Evolutionary conservation across 179 eudicot genomes (phyloP).

Genomic region (Pouteria campechiana): DNA sequence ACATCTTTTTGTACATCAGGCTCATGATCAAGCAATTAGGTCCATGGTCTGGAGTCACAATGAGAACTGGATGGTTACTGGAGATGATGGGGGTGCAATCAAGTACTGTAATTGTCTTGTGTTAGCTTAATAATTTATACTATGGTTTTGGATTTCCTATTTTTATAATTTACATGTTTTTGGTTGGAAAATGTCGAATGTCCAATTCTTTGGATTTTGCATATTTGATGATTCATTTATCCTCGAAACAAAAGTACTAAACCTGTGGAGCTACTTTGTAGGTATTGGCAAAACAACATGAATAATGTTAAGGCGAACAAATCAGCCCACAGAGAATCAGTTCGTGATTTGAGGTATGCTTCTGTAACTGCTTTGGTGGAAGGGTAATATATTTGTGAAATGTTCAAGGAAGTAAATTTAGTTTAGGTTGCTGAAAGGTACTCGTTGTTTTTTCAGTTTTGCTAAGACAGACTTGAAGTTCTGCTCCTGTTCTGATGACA

Average conservation of each 20-base stretch:
- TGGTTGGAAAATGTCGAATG: too few species aligned
- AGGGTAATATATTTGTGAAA: too few species aligned
- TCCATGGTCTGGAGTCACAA: conserved; percentile 99
- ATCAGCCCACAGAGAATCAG: conserved; percentile 90
- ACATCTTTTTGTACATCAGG: conserved; percentile 32
- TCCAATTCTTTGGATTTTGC: not conserved
- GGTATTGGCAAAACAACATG: conserved; percentile 99
- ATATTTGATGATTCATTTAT: conserved; percentile 4
- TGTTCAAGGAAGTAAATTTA: too few species aligned
- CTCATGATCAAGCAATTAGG: conserved; percentile 96
- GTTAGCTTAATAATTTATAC: too few species aligned
- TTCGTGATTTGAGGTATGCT: conserved; percentile 86
- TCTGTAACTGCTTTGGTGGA: too few species aligned
- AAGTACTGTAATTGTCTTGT: conserved; percentile 28
- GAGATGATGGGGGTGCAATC: conserved; percentile 93
- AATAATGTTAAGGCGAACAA: conserved; percentile 92
- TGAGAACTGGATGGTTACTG: conserved; percentile 99
- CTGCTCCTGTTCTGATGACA: conserved; percentile 97
- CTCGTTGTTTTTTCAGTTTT: conserved; percentile 45
- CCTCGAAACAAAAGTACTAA: too few species aligned
- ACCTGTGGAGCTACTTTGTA: conserved; percentile 15
- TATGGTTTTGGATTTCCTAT: too few species aligned
- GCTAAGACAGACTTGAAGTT: conserved; percentile 92
- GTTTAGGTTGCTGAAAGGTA: too few species aligned
- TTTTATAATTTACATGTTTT: too few species aligned